Evolutionary conservation across 1,284 basidiomycete species (phyloP).

Genomic region (Abortiporus biennis): DNA sequence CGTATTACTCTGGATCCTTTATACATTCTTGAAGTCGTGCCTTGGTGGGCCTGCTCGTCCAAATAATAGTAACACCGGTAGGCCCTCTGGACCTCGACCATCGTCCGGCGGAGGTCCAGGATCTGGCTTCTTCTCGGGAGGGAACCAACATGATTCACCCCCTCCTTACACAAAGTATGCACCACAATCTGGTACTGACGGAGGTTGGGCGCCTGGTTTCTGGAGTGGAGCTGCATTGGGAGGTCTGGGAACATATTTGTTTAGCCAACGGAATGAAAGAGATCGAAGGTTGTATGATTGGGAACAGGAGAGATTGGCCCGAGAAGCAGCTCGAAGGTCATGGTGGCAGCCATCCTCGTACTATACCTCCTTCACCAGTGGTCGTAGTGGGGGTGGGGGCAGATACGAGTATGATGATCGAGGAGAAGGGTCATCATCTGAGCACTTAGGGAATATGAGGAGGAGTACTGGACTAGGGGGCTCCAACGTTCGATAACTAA

Average conservation of each 20-base stretch:
- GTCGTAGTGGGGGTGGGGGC: not conserved
- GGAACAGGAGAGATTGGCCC: too few species aligned
- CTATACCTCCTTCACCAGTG: not conserved
- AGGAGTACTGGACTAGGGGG: conserved; percentile 67
- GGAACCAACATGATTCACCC: conserved; percentile 41
- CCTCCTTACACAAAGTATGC: conserved; percentile 69
- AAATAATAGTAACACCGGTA: not conserved
- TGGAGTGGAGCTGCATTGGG: conserved; percentile 75
- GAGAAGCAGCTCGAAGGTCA: conserved; percentile 17
- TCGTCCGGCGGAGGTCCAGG: conserved; percentile 12
- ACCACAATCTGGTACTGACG: conserved; percentile 22
- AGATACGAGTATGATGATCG: conserved; percentile 39
- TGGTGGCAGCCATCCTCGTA: too few species aligned
- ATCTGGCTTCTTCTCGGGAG: conserved; percentile 9
- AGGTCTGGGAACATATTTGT: conserved; percentile 54
- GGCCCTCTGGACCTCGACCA: not conserved
- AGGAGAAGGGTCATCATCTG: conserved; percentile 69
- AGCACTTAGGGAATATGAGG: conserved; percentile 56
- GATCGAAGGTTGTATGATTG: conserved; percentile 40
- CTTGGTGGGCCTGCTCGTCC: conserved; percentile 24
- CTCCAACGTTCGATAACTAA: conserved; percentile 48
- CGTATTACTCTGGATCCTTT: conserved; percentile 49
- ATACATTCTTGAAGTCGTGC: conserved; percentile 51
- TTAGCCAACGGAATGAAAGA: conserved; percentile 31
- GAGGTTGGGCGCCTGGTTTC: conserved; percentile 63